These are phyloP conservation scores for Trifolium fragiferum DNA, from an alignment of 306 rosid genomes.

Conservation along the genomic window DNA sequence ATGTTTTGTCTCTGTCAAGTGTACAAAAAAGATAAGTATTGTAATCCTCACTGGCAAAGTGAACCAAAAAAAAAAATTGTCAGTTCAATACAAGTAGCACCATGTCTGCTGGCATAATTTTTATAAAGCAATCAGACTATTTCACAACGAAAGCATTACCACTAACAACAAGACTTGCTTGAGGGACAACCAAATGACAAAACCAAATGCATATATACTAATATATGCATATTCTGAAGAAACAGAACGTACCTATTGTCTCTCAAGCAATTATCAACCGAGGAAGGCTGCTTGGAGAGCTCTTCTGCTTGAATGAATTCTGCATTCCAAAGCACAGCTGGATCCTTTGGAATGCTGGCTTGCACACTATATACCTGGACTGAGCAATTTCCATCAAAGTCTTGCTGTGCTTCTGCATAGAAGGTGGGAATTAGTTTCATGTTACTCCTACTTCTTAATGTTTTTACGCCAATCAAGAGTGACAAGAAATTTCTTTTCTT, in stretches of 20 bases:
- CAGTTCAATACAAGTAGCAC: constrained; percentile 5
- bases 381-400: constrained; percentile 82
- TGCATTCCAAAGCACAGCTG: constrained; percentile 86
- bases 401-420: constrained; percentile 83
- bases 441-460: constrained; percentile 35
- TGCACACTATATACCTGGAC: constrained; percentile 94
- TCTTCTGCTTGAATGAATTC: constrained; percentile 96
- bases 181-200: not conserved
- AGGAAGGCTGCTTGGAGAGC: constrained; percentile 79
- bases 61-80: not conserved
- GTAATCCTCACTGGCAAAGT: not conserved
- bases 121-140: constrained; percentile 23
- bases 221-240: constrained; percentile 15
- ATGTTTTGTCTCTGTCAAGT: not conserved
- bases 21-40: not conserved
- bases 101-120: constrained; percentile 5
- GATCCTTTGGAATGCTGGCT: constrained; percentile 88
- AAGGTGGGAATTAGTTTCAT: constrained; percentile 27
- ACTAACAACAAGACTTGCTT: not conserved
- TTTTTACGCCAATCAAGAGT: constrained; percentile 16
- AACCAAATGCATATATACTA: not conserved
- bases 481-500: not conserved
- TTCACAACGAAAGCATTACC: not conserved
- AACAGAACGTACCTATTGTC: constrained; percentile 72
- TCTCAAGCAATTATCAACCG: constrained; percentile 80